phyloP scores from a whole-genome alignment of 495 filamentous ascomycete genomes.

The Penicillium robsamsonii region DNA sequence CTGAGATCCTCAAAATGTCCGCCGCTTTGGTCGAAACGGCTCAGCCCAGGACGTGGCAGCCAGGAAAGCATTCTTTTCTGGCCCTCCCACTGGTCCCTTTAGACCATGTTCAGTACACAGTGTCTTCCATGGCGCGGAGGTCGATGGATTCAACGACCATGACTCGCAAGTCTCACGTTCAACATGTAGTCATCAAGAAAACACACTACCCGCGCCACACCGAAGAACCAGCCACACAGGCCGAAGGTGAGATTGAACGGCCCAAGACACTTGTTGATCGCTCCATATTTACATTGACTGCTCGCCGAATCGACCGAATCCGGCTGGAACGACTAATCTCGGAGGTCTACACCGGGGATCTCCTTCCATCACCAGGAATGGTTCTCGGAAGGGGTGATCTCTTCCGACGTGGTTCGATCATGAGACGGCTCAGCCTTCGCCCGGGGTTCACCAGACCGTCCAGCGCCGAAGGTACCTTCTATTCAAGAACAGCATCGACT shows the following conservation, averaged over 20 bases:
- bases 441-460: slow-evolving; percentile 33
- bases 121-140: slow-evolving; percentile 67
- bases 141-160: slow-evolving; percentile 76
- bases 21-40: slow-evolving; percentile 25
- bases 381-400: slow-evolving; percentile 57
- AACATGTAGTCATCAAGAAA: slow-evolving; percentile 84
- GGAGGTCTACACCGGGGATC: slow-evolving; percentile 82
- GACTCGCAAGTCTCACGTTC: slow-evolving; percentile 53
- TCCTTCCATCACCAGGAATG: slow-evolving; percentile 86
- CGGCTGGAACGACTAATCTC: slow-evolving; percentile 71
- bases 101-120: slow-evolving; percentile 68
- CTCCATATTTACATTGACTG: slow-evolving; percentile 42
- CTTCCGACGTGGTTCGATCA: slow-evolving; percentile 70
- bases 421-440: slow-evolving; percentile 69
- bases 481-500: slow-evolving; percentile 12
- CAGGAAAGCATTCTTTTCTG: slow-evolving; percentile 49
- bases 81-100: slow-evolving; percentile 69
- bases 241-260: slow-evolving; percentile 35
- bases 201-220: slow-evolving; percentile 68
- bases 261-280: slow-evolving; percentile 22
- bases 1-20: slow-evolving; percentile 37
- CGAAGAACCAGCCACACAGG: slow-evolving; percentile 23
- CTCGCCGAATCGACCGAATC: slow-evolving; percentile 70
- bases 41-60: slow-evolving; percentile 27
- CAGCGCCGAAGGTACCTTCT: slow-evolving; percentile 27